Evolutionary conservation across 495 filamentous ascomycete genomes (phyloP).

Genomic region (Penicillium cinerascens): DNA sequence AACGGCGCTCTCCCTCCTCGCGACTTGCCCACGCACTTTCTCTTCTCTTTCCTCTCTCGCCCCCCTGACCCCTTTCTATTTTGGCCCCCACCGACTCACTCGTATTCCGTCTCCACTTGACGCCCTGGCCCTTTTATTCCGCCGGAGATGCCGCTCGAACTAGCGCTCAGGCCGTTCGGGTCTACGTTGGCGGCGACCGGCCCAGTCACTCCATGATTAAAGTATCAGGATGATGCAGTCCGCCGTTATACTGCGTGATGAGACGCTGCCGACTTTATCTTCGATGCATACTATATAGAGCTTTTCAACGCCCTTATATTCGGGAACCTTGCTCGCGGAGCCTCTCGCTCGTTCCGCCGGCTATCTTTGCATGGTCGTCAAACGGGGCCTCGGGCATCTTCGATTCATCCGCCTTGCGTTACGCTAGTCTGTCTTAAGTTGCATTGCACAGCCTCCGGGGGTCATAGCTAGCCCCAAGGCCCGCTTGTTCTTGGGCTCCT

Average conservation of each 20-base stretch:
- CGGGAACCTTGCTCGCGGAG: no score
- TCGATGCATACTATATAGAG: no score
- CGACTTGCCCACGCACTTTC: constrained; percentile 1
- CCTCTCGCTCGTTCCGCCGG: no score
- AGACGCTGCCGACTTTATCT: background rate
- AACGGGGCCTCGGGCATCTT: no score
- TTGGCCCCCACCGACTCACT: background rate
- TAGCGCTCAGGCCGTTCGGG: background rate
- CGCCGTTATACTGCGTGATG: background rate
- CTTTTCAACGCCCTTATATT: no score
- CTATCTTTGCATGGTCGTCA: no score
- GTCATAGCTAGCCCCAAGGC: background rate
- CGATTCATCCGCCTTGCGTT: no score
- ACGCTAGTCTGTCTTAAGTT: background rate
- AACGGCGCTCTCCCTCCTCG: background rate
- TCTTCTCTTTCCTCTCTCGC: background rate
- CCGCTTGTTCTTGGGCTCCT: background rate
- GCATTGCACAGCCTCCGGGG: background rate
- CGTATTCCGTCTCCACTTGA: background rate
- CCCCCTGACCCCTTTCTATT: background rate
- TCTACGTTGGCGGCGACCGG: background rate
- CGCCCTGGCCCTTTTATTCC: background rate
- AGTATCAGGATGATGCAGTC: background rate
- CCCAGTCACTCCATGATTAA: background rate
- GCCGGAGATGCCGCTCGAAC: constrained; percentile 3